Evolutionary conservation across 2,329 filamentous ascomycete species (phyloP).

Genomic region (Cercospora sp.): DNA sequence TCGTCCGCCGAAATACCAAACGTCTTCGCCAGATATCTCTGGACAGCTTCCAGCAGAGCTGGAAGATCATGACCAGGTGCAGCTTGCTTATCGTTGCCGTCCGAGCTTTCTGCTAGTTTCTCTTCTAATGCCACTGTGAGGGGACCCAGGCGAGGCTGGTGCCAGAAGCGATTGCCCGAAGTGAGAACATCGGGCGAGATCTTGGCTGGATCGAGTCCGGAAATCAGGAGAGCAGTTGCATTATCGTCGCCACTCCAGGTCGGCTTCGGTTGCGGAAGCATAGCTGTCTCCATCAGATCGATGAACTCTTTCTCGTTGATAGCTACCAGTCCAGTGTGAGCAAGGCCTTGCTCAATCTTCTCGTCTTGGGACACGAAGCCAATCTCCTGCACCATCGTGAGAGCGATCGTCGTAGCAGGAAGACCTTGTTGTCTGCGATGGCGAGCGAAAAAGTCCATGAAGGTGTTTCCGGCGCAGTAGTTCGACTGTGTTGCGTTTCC

Average conservation of each 20-base stretch:
- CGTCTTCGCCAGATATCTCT: background rate
- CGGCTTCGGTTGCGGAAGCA: background rate
- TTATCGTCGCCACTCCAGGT: background rate
- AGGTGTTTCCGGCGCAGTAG: constrained; percentile 27
- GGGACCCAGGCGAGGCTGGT: background rate
- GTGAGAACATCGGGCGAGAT: background rate
- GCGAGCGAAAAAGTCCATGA: constrained; percentile 25
- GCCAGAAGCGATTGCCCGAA: background rate
- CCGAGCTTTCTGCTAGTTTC: background rate
- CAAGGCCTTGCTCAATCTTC: background rate
- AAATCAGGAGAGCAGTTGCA: background rate
- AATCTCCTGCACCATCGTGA: constrained; percentile 13
- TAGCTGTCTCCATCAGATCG: background rate
- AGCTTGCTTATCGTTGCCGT: background rate
- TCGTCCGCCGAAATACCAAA: background rate
- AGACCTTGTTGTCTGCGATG: constrained; percentile 17
- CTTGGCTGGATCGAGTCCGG: background rate
- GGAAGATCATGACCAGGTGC: background rate
- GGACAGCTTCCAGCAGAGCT: background rate
- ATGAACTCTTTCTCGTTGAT: background rate
- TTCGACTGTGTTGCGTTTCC: constrained; percentile 40
- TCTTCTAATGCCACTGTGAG: background rate
- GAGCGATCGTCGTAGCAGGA: constrained; percentile 30
- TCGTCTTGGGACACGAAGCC: background rate
- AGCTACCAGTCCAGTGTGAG: background rate